These are phyloP conservation scores for Heterobasidion occidentale DNA, from an alignment of 1,284 basidiomycete genomes.

Conservation along the genomic window DNA sequence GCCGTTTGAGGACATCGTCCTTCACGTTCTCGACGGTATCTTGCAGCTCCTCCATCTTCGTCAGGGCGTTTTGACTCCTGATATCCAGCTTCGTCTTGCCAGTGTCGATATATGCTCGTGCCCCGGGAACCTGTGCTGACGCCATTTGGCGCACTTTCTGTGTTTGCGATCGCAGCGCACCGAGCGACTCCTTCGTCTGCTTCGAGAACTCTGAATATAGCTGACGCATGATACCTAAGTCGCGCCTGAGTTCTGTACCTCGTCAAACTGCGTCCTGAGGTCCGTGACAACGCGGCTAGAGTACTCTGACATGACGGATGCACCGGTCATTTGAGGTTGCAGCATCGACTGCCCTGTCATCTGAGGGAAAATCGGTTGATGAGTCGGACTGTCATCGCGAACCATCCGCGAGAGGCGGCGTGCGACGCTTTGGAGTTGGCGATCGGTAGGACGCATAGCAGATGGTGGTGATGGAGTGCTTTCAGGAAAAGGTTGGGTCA, in stretches of 20 bases:
- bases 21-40: constrained; percentile 89
- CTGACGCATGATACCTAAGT: constrained; percentile 90
- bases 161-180: constrained; percentile 74
- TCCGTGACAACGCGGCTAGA: constrained; percentile 69
- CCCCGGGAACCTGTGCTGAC: constrained; percentile 76
- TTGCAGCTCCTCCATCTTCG: constrained; percentile 89
- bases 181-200: constrained; percentile 82
- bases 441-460: constrained; percentile 59
- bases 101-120: constrained; percentile 83
- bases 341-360: constrained; percentile 61
- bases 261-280: constrained; percentile 88
- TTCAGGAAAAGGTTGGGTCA: constrained; percentile 50
- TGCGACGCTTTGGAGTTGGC: constrained; percentile 64
- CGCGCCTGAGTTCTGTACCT: constrained; percentile 89
- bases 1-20: constrained; percentile 87
- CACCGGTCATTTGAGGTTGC: constrained; percentile 67
- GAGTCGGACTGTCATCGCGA: constrained; percentile 24
- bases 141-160: constrained; percentile 83
- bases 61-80: constrained; percentile 85
- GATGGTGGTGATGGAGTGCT: constrained; percentile 40
- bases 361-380: constrained; percentile 42
- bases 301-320: constrained; percentile 64
- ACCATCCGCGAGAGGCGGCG: constrained; percentile 63
- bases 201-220: constrained; percentile 90
- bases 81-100: constrained; percentile 87